Evolutionary conservation across 345 rosid genomes (phyloP), one percentile per base, ranked within the genome.

Genomic region (Aethionema arabicum): DNA sequence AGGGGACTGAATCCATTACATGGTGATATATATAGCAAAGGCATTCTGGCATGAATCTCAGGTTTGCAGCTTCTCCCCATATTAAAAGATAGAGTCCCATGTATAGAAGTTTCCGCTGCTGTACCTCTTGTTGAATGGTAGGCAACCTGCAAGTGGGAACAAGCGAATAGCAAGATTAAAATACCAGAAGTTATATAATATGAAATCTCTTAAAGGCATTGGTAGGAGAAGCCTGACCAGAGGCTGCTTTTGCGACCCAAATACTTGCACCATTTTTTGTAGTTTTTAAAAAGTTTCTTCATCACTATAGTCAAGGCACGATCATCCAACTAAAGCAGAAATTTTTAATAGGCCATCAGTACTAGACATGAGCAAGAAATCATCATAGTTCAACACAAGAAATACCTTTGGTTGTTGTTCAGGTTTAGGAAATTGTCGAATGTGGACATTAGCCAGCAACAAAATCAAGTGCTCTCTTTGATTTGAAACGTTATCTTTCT

Each of bases 61-160:
- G 72, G 67, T 90, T 90, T 49, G 97, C 97, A 72, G 97, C 97
- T 70, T 90, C 97, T 45, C 97, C 97, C 97, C 95, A 90, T 56
- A 90, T 90, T 52, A 87, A 76, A 72, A 86, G 95, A 80, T 84
- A 89, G 21, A 89, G 78, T 66, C 91, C 95, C 87, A 89, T 86
- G 74, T 86, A 89, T 3, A 89, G 79, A 54, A 89, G 76, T 65
- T 86, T 89, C n/a, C 96, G 89, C 69, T 89, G 96, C 58, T 89
- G 96, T 68, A 89, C 95, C 70, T 89, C 96, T 70, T 89, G 96
- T 47, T 89, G 96, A 72, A 86, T 89, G 29, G 91, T 86, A 2
- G 96, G 96, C 64, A 89, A 75, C 96, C 96, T 89, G 71, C 56
- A 36, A 8, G 35, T 16, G 36, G 6, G 15, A 16, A 62, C 31